phyloP scores from a whole-genome alignment of 352 stramenopile genomes.

The Phytophthora citrophthora region DNA sequence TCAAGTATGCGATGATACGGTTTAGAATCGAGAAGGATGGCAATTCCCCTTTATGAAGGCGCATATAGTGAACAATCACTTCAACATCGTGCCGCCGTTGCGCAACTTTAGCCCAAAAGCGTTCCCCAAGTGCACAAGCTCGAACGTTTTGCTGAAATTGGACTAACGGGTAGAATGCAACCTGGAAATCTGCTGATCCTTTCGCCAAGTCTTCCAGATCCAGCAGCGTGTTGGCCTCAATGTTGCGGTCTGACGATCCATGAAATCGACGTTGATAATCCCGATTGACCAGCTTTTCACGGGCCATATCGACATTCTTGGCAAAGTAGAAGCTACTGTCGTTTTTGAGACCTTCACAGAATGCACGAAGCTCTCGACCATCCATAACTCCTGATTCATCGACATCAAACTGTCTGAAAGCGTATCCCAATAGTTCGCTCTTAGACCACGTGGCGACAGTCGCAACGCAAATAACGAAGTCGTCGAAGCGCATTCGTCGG shows the following conservation, averaged over 20 bases:
- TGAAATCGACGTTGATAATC: slow-evolving; percentile 8
- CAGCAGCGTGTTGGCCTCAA: slow-evolving; percentile 47
- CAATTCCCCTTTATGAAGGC: slow-evolving; percentile 57
- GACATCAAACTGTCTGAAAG: slow-evolving; percentile 72
- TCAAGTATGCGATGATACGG: slow-evolving; percentile 39
- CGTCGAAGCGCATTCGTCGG: slow-evolving; percentile 56
- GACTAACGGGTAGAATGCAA: slow-evolving; percentile 71
- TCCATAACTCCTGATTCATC: slow-evolving; percentile 74
- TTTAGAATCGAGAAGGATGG: slow-evolving; percentile 45
- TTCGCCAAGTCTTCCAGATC: slow-evolving; percentile 66
- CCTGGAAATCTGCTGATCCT: slow-evolving; percentile 58
- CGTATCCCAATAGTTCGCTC: slow-evolving; percentile 63
- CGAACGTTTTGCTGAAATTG: slow-evolving; percentile 73
- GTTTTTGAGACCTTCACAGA: slow-evolving; percentile 64
- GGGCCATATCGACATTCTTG: slow-evolving; percentile 65
- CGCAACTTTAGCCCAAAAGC: slow-evolving; percentile 49
- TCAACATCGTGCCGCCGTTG: slow-evolving; percentile 53
- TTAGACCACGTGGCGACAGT: slow-evolving; percentile 59
- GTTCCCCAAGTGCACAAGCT: slow-evolving; percentile 49
- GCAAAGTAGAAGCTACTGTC: slow-evolving; percentile 69
- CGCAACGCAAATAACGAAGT: slow-evolving; percentile 65
- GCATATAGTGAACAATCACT: slow-evolving; percentile 67
- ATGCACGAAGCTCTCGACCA: slow-evolving; percentile 51
- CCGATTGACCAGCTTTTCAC: slow-evolving; percentile 48
- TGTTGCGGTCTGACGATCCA: slow-evolving; percentile 2